A percentile compares a stretch with the other conserved stretches of the same genome.
phyloP scores from a whole-genome alignment of 441 rosid species.

The Erodium chrysanthum region DNA sequence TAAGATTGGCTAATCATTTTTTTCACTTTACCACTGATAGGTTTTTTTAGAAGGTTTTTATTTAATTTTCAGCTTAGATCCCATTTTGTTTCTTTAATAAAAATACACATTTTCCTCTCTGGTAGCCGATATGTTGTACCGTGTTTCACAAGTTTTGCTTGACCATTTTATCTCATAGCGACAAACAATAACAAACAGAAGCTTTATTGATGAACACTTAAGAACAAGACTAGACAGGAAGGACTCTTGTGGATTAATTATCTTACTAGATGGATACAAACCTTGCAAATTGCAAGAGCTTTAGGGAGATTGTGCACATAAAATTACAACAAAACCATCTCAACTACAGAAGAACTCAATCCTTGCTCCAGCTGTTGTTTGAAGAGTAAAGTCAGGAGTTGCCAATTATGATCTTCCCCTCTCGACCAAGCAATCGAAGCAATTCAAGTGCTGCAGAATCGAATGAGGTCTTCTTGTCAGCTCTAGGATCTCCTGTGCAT shows the following conservation, averaged over 20 bases:
- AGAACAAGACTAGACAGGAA: too few species aligned
- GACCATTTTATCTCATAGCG: background rate
- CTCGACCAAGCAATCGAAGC: conserved; percentile 48
- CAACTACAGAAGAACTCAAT: background rate
- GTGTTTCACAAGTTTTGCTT: background rate
- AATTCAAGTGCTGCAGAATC: conserved; percentile 67
- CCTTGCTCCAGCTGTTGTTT: background rate
- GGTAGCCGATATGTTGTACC: too few species aligned
- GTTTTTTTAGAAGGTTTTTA: background rate
- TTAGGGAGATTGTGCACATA: background rate
- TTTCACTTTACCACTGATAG: too few species aligned
- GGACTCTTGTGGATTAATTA: too few species aligned
- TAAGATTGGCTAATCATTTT: conserved; percentile 36
- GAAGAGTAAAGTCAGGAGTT: background rate
- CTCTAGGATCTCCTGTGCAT: conserved; percentile 51
- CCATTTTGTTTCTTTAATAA: background rate
- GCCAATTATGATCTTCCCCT: conserved; percentile 37
- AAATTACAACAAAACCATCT: background rate
- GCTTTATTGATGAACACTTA: too few species aligned
- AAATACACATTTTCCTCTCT: background rate
- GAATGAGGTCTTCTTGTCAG: conserved; percentile 74
- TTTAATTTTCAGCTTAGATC: background rate
- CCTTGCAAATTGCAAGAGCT: background rate
- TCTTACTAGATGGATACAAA: too few species aligned
- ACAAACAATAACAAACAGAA: too few species aligned